Conservation (phyloP, 257 asterid species). For the Verbena officinalis region DNA sequence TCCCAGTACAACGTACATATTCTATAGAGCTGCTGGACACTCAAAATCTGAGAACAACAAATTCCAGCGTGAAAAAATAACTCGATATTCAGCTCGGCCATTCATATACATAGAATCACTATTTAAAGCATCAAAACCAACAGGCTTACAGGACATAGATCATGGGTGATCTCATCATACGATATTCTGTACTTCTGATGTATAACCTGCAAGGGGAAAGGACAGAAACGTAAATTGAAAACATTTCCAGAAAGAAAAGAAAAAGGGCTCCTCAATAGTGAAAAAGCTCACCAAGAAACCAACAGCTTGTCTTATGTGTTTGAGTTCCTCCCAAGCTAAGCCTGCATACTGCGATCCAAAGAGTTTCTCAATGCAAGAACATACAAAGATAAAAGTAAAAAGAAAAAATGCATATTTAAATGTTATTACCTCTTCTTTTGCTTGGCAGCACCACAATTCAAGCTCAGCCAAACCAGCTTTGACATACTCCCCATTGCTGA, state of each 20-base stretch:
- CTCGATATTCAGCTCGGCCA: not conserved
- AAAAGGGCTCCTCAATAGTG: not conserved
- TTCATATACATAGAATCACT: not conserved
- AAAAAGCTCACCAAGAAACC: slow-evolving; percentile 80
- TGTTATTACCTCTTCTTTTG: slow-evolving; percentile 81
- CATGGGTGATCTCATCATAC: slow-evolving; percentile 89
- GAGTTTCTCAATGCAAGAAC: slow-evolving; percentile 16
- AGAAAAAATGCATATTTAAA: slow-evolving; percentile 6
- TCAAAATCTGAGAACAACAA: slow-evolving; percentile 68
- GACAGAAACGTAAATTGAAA: not conserved
- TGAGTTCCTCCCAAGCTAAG: slow-evolving; percentile 97
- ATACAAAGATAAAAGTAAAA: slow-evolving; percentile 9
- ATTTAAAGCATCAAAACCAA: not conserved
- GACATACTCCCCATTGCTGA: slow-evolving; percentile 95
- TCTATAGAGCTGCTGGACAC: slow-evolving; percentile 98
- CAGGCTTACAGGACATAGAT: slow-evolving; percentile 48
- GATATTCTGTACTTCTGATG: slow-evolving; percentile 98
- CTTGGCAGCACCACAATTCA: slow-evolving; percentile 97
- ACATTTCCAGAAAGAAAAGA: not conserved
- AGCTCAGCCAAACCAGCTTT: slow-evolving; percentile 96
- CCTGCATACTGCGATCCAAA: slow-evolving; percentile 81
- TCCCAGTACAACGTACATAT: slow-evolving; percentile 95
- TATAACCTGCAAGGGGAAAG: slow-evolving; percentile 64
- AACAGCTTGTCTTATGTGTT: slow-evolving; percentile 96
- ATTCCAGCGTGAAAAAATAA: slow-evolving; percentile 16